These are phyloP conservation scores for Nemania diffusa DNA, from an alignment of 2,329 filamentous ascomycete genomes.

Conservation along the genomic window DNA sequence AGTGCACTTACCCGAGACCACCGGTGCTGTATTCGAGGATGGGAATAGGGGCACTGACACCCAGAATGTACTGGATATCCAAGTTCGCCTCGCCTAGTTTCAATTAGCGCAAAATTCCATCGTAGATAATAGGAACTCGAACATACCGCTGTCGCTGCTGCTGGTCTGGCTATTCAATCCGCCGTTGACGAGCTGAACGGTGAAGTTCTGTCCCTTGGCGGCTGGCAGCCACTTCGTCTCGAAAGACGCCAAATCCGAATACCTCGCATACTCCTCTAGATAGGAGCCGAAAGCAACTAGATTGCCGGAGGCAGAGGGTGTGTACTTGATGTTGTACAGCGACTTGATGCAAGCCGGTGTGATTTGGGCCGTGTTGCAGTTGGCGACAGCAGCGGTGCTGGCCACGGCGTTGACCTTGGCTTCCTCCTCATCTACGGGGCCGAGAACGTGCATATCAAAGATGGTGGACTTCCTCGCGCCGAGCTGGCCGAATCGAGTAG, in stretches of 20 bases:
- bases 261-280: constrained; percentile 60
- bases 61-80: constrained; percentile 70
- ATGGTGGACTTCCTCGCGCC: constrained; percentile 49
- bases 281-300: constrained; percentile 70
- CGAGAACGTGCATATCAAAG: constrained; percentile 45
- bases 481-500: constrained; percentile 59
- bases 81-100: constrained; percentile 67
- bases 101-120: constrained; percentile 23
- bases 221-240: constrained; percentile 63
- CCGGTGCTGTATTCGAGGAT: constrained; percentile 69
- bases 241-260: constrained; percentile 66
- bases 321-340: constrained; percentile 58
- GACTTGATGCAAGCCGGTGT: constrained; percentile 58
- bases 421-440: constrained; percentile 38
- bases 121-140: constrained; percentile 25
- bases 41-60: constrained; percentile 64
- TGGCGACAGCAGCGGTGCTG: constrained; percentile 34
- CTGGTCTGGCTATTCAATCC: constrained; percentile 62
- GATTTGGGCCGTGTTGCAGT: constrained; percentile 52
- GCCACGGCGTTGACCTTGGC: constrained; percentile 25
- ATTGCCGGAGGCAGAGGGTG: constrained; percentile 67
- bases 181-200: constrained; percentile 65
- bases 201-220: constrained; percentile 65
- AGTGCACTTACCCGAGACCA: constrained; percentile 56
- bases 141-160: constrained; percentile 50